phyloP scores from a whole-genome alignment of 208 protist genomes.

The Trypanosoma conorhini region DNA sequence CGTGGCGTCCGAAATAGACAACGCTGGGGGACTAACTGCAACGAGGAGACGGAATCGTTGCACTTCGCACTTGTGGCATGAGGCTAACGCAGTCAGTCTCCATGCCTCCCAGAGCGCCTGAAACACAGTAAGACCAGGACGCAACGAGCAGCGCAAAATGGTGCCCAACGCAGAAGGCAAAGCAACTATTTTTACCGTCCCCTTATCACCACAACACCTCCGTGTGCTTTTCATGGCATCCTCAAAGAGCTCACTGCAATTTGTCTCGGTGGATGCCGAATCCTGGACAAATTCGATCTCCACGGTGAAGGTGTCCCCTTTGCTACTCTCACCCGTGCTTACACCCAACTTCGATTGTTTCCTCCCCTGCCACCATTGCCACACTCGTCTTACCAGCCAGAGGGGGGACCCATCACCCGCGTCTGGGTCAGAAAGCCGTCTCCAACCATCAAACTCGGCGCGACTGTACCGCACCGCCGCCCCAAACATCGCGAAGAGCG shows the following conservation, averaged over 20 bases:
- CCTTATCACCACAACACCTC: neutral
- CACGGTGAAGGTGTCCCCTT: slow-evolving; percentile 6
- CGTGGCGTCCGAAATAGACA: neutral
- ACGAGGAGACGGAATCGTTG: slow-evolving; percentile 19
- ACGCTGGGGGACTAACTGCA: neutral
- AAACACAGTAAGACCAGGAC: slow-evolving; percentile 23
- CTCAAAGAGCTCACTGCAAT: neutral
- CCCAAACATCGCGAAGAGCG: slow-evolving; percentile 41
- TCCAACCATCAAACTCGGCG: slow-evolving; percentile 38
- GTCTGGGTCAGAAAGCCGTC: slow-evolving; percentile 4
- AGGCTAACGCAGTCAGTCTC: slow-evolving; percentile 11
- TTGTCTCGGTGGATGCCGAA: neutral
- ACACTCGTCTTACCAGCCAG: neutral
- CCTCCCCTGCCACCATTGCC: neutral
- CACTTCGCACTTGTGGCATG: slow-evolving; percentile 23
- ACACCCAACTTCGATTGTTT: neutral
- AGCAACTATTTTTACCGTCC: neutral
- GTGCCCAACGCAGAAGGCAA: neutral
- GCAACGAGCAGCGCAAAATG: slow-evolving; percentile 16
- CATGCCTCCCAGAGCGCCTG: slow-evolving; percentile 26
- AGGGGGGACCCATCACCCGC: neutral
- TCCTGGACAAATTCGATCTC: slow-evolving; percentile 11
- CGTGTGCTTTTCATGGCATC: slow-evolving; percentile 1
- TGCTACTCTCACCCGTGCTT: neutral
- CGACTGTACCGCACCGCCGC: slow-evolving; percentile 51